Base-by-base conservation (phyloP, 805 yeast genomes). In the Naumovozyma baii region DNA sequence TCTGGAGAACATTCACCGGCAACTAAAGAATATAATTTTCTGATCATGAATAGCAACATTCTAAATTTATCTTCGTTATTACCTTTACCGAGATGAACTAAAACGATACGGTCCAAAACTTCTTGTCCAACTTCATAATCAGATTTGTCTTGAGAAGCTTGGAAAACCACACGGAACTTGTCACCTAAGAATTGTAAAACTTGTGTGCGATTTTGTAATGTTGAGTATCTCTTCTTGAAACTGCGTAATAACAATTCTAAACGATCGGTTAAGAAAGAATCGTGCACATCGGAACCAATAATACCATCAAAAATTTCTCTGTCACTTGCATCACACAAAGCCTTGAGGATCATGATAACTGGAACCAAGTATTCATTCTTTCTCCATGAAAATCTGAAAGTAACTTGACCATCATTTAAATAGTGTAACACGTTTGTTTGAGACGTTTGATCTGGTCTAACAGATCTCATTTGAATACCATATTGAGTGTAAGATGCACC, bases 401-500 rank as follows among this genome's bases (percentile, higher is more conserved):
- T 88, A 40, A 88, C 95, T 55, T 83, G 90, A 66, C 98, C 98
- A 57, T 92, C 96, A 53, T 76, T 83, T 55, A 92, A 74, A 61
- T 92, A 92, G 63, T 92, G 98, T 59, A 92, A 70, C n/a, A 88
- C 97, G 58, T 90, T 92, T 4, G 97, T 87, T 66, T 88, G 96
- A 16, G 98, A 88, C 15, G 96, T 83, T 68, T 92, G 97, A 64
- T 92, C 98, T 3, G 95, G 94, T 59, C 98, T 78, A 2, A 87
- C 96, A 45, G 82, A 77, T 67, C 98, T 78, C 45, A 92, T 82
- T 68, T 88, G 96, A 45, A 92, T 78, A 79, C 98, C 98, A 51
- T 65, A 92, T 44, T 79, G 78, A 31, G 95, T 70, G 66, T 92
- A 92, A 5, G 85, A 66, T 5, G 90, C 82, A 55, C 98, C 98